A percentile compares a stretch with the other conserved stretches of the same genome.
These are phyloP conservation scores for Zasmidium citrigriseum DNA, from an alignment of 2,329 filamentous ascomycete species.

Conservation along the genomic window DNA sequence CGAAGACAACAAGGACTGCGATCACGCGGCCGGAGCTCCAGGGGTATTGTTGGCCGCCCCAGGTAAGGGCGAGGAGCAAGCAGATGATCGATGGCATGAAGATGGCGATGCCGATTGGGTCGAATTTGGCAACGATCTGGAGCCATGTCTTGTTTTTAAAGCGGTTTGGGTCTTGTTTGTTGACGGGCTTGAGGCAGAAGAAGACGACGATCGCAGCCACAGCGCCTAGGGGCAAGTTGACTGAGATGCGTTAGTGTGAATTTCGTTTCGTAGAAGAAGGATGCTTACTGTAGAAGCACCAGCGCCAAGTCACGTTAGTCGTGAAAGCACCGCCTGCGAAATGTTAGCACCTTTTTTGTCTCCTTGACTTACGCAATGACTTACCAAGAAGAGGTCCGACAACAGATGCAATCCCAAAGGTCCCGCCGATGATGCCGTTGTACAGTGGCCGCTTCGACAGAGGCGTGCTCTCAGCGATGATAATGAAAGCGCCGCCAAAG, in stretches of 20 bases:
- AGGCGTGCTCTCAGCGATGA: slow-evolving; percentile 18
- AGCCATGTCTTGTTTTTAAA: slow-evolving; percentile 30
- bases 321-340: slow-evolving; percentile 54
- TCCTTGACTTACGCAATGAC: slow-evolving; percentile 32
- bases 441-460: slow-evolving; percentile 17
- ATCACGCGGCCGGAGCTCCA: slow-evolving; percentile 44
- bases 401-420: slow-evolving; percentile 46
- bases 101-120: slow-evolving; percentile 42
- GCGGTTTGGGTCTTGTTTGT: slow-evolving; percentile 46
- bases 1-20: slow-evolving; percentile 37
- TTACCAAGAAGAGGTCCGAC: slow-evolving; percentile 51
- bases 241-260: slow-evolving; percentile 18
- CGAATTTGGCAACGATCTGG: slow-evolving; percentile 33
- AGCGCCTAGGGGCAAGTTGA: slow-evolving; percentile 51
- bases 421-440: slow-evolving; percentile 37
- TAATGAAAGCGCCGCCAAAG: slow-evolving; percentile 41
- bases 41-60: slow-evolving; percentile 45
- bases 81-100: slow-evolving; percentile 41
- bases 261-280: slow-evolving; percentile 38
- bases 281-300: slow-evolving; percentile 55
- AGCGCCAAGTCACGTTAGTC: slow-evolving; percentile 50
- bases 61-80: slow-evolving; percentile 48
- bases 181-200: slow-evolving; percentile 12
- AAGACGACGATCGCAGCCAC: slow-evolving; percentile 36
- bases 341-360: slow-evolving; percentile 15